Evolutionary conservation across 75 land plant genomes (phyloP), one percentile per base, ranked within the genome.

Genomic region (Gnetum montanum): DNA sequence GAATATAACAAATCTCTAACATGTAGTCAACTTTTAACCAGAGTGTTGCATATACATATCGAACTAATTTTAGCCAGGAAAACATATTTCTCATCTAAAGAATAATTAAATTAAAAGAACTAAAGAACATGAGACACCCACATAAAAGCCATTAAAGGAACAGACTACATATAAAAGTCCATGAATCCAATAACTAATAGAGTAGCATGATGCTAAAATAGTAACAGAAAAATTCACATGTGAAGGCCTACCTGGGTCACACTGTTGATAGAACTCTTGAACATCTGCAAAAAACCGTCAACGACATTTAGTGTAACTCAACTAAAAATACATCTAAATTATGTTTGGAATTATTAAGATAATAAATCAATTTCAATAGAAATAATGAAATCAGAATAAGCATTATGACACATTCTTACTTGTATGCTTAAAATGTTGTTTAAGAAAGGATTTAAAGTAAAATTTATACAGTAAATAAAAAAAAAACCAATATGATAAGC

Each of bases 181-280:
- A 22, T 46, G 3, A 46, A 2, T 26, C 20, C 8, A 8, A 46
- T 12, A 46, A 46, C 20, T 11, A 46, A 3, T 46, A 2, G 24
- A 22, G 20, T 20, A 6, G 24, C 20, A 13, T 1, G 11, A 25
- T 48, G 13, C 2, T 12, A 24, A 26, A 18, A 48, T 3, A 46
- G 11, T 30, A 8, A 26, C 30, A 48, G 1, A 48, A 48, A 24
- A n/a, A n/a, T n/a, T n/a, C 28, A 48, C n/a, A 30, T 16, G 28
- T 25, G 25, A 23, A 2, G 27, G 8, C 50, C 29, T 48, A 48
- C 50, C 50, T 48, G 50, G 72, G 57, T 70, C 72, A 31, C 72
- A 70, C 71, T 67, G 70, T 24, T 48, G 43, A 37, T 56, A 70
- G 10, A 70, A 70, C 26, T 70, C 72, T 31, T 70, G 62, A 27